These are phyloP conservation scores for Alternaria infectoria DNA, from an alignment of 2,329 filamentous ascomycete species.

Conservation along the genomic window DNA sequence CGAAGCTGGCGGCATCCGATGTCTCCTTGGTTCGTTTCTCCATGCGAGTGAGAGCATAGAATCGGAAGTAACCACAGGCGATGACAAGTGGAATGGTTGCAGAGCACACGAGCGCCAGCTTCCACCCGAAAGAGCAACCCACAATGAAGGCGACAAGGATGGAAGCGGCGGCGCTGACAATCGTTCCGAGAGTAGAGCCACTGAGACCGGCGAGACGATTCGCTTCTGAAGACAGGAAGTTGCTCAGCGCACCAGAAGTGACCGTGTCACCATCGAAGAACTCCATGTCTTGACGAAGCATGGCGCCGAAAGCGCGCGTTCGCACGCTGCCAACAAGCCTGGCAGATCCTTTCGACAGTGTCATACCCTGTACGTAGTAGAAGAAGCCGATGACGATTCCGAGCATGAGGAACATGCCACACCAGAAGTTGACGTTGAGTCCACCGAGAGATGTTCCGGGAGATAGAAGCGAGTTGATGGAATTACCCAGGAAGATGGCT, in stretches of 20 bases:
- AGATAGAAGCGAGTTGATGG: conserved; percentile 74
- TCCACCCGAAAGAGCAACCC: conserved; percentile 80
- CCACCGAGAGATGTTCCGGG: conserved; percentile 61
- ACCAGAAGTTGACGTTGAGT: conserved; percentile 68
- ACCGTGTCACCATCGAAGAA: conserved; percentile 94
- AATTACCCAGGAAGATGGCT: conserved; percentile 83
- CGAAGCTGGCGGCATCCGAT: conserved; percentile 81
- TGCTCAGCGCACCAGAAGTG: conserved; percentile 83
- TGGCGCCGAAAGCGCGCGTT: conserved; percentile 80
- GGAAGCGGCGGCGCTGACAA: conserved; percentile 80
- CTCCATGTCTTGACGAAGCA: conserved; percentile 82
- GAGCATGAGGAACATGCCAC: conserved; percentile 47
- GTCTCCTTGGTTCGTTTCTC: conserved; percentile 79
- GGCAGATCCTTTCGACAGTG: conserved; percentile 64
- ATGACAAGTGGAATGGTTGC: conserved; percentile 79
- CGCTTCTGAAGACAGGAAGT: conserved; percentile 71
- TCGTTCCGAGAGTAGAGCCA: conserved; percentile 84
- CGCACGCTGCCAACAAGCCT: conserved; percentile 82
- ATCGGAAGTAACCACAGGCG: conserved; percentile 83
- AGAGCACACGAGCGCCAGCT: conserved; percentile 83
- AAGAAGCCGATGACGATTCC: conserved; percentile 33
- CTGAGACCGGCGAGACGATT: conserved; percentile 90
- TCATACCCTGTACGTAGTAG: conserved; percentile 39
- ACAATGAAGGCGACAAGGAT: conserved; percentile 75
- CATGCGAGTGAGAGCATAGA: conserved; percentile 85